Percentiles rank a stretch among this genome's conserved stretches.
These are phyloP conservation scores for Magnaporthiopsis poae DNA, from an alignment of 2,329 filamentous ascomycete genomes.

Conservation along the genomic window DNA sequence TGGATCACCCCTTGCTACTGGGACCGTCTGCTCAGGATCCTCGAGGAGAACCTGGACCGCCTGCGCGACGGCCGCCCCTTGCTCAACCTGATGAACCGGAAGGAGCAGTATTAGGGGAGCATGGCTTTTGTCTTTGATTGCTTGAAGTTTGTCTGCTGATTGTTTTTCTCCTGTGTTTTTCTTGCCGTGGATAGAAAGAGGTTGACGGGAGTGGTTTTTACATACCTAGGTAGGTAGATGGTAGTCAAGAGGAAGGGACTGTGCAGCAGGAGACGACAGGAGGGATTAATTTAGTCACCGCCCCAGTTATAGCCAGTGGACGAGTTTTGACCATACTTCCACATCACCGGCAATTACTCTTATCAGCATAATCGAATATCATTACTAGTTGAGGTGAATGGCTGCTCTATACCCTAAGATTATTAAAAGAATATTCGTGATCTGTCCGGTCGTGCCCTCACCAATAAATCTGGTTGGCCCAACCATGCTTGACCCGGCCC, in stretches of 20 bases:
- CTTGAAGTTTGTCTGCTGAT: background rate
- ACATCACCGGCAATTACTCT: no score
- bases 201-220: no score
- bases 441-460: background rate
- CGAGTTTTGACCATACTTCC: no score
- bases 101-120: slow-evolving; percentile 19
- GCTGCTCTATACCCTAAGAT: background rate
- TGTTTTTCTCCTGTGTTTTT: background rate
- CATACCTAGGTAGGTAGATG: no score
- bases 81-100: slow-evolving; percentile 31
- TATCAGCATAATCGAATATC: background rate
- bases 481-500: background rate
- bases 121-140: no score
- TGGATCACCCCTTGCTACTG: slow-evolving; percentile 30
- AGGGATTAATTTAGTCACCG: no score
- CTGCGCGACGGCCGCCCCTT: slow-evolving; percentile 27
- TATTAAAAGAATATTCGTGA: background rate
- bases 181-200: background rate
- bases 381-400: background rate
- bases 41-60: slow-evolving; percentile 31
- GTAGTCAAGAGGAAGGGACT: no score
- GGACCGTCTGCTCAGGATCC: slow-evolving; percentile 31
- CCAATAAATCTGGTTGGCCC: background rate
- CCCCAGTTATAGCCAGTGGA: no score
- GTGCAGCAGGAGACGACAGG: no score